These are phyloP conservation scores for Diplodia mutila DNA, from an alignment of 2,329 filamentous ascomycete genomes.

Conservation along the genomic window DNA sequence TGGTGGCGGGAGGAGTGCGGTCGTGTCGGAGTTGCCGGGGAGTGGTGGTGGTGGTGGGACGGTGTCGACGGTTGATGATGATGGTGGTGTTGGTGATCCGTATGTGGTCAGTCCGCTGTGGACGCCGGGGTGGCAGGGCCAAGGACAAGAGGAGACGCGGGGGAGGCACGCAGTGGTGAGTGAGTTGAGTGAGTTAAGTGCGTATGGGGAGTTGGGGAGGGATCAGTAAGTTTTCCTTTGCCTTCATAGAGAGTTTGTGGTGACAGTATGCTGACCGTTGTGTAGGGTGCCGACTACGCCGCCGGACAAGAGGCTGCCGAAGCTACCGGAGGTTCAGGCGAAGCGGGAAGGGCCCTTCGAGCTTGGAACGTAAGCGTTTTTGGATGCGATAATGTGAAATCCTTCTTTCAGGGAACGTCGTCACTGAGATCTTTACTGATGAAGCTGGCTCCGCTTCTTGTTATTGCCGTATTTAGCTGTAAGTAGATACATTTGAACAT, in stretches of 20 bases:
- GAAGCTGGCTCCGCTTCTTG: no score
- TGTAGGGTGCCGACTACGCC: slow-evolving; percentile 8
- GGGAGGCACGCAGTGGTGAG: neutral
- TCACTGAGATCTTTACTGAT: no score
- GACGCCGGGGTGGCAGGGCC: neutral
- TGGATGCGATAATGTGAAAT: neutral
- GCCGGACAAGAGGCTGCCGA: slow-evolving; percentile 3
- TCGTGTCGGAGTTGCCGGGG: neutral
- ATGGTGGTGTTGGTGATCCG: no score
- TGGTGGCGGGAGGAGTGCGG: neutral
- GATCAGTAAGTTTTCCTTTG: slow-evolving; percentile 4
- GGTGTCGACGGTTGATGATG: no score
- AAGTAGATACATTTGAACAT: no score
- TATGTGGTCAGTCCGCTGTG: slow-evolving; percentile 1
- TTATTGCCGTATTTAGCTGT: no score
- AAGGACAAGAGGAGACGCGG: no score
- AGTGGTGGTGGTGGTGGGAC: neutral
- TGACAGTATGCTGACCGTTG: neutral
- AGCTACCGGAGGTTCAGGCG: neutral
- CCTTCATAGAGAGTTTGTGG: no score
- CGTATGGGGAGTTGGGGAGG: slow-evolving; percentile 16
- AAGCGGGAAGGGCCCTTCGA: neutral
- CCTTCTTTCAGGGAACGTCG: neutral
- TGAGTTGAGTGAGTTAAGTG: slow-evolving; percentile 17
- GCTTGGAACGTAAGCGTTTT: neutral